These are phyloP conservation scores for Leccinum pellstonianum DNA, from an alignment of 768 basidiomycete genomes.

Conservation along the genomic window DNA sequence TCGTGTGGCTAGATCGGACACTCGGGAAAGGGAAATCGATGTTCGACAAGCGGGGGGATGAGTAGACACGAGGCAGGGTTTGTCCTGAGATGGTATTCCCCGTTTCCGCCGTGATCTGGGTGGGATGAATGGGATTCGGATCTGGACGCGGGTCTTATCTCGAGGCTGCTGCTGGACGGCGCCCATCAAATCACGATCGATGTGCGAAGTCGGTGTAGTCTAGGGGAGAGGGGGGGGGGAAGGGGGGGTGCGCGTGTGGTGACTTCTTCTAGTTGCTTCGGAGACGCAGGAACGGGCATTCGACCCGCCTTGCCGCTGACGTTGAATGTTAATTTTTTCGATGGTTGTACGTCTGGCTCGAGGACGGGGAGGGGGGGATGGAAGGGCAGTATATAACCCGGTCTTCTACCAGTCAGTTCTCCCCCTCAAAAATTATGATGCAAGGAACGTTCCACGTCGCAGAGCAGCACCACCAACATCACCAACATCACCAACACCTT, in stretches of 20 bases:
- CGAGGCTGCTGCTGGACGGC: background rate
- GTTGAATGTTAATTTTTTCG: conserved; percentile 16
- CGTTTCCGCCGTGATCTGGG: conserved; percentile 27
- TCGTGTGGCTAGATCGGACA: conserved; percentile 11
- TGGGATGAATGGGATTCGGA: background rate
- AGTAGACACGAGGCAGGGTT: conserved; percentile 25
- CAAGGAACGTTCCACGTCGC: background rate
- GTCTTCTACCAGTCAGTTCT: background rate
- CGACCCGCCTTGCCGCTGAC: background rate
- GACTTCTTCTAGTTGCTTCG: conserved; percentile 16
- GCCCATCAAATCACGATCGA: conserved; percentile 28
- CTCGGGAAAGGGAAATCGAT: conserved; percentile 25
- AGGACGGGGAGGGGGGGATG: background rate
- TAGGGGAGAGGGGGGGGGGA: background rate
- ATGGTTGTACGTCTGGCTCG: background rate
- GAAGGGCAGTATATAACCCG: background rate
- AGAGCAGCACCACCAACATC: background rate
- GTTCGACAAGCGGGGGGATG: background rate
- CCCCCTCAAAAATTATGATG: background rate
- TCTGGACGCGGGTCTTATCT: conserved; percentile 5
- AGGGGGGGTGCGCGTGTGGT: conserved; percentile 12
- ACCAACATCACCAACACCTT: no score
- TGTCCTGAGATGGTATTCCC: conserved; percentile 18
- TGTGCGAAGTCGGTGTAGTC: conserved; percentile 8
- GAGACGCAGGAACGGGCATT: conserved; percentile 17